Base-by-base conservation (phyloP, 306 rosid species). In the Citrullus mucosospermus region DNA sequence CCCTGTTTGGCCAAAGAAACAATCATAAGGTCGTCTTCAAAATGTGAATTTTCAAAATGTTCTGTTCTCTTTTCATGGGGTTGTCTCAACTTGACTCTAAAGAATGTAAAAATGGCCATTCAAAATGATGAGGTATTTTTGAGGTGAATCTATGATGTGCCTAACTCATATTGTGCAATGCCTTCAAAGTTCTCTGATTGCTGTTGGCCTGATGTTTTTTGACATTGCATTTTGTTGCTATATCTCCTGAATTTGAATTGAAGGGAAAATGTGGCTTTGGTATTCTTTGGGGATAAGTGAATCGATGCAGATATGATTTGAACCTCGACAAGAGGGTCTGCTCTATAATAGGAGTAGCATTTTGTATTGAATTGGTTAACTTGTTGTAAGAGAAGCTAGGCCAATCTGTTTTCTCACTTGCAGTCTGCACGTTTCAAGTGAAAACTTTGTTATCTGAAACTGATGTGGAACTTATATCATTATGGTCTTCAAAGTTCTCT, bases 401-500 rank as follows among this genome's bases (percentile, higher is more conserved):
- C 83, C n/a, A n/a, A n/a, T n/a, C n/a, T n/a, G n/a, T n/a, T n/a
- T n/a, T n/a, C n/a, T n/a, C n/a, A n/a, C n/a, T n/a, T n/a, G n/a
- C n/a, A n/a, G n/a, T n/a, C n/a, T n/a, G n/a, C n/a, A n/a, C n/a
- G n/a, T n/a, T n/a, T n/a, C n/a, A n/a, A n/a, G 79, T 75, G 85
- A 79, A 28, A 8, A 0, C 54, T 75, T 53, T 50, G 20, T 15
- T 7, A 30, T 76, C 88, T 80, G 88, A 87, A 84, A 38, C 22
- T 60, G 78, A 74, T 87, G 88, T 80, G 8, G 86, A 87, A 75
- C 43, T 56, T 20, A 34, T 77, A 80, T 39, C 78, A 58, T 71
- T 59, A 22, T 81, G 80, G 88, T 80, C 86, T 84, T 84, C 85
- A 87, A 82, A 87, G 90, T 87, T 87, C 90, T 80, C 90, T 84